Base-by-base conservation (phyloP, 1,284 basidiomycete species). In the Rhodotorula sp. region DNA sequence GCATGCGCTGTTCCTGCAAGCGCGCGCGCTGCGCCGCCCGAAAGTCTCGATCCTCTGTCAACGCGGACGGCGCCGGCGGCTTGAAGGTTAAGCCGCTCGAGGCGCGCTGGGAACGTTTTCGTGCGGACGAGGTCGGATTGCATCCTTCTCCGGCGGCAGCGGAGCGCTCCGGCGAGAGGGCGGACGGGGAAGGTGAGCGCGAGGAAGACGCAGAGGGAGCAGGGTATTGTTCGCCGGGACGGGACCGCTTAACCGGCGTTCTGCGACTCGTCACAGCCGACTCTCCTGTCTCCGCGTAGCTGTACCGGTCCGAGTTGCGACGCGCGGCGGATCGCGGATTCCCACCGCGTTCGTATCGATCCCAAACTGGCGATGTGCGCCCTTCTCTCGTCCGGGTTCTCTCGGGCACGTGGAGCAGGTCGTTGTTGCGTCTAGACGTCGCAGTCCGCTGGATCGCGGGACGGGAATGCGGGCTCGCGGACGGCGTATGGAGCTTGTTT, bases 1-100 rank as follows among this genome's bases (percentile, higher is more conserved):
- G 38, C 1, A 38, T 31, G 38, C 43, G 54, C 18, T 43, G 43
- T 15, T 60, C 58, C 58, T 60, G 58, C 43, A 60, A 26, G 12
- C 47, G 58, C 38, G 58, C 58, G 23, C 58, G 23, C 23, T 60
- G 58, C 15, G 43, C 45, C 38, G 58, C 58, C 6, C 58, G 58
- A 7, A 26, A 16, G 23, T 60, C 58, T n/a, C 58, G 58, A n/a
- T 43, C 58, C 43, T 31, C 58, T 15, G 58, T 45, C 19, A 28
- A 26, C 0, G 21, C 23, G 1, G 58, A 34, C 38, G 58, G 45
- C n/a, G 58, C 45, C 58, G 58, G 38, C 43, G 58, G 58, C 38
- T 47, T 60, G 58, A 60, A 47, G n/a, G 58, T 60, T 14, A 60
- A 43, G 6, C 54, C 54, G 54, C n/a, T 16, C 26, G 54, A 28